Base-by-base conservation (phyloP, 163 green algal genomes). In the Trebouxiophyceae sp. region DNA sequence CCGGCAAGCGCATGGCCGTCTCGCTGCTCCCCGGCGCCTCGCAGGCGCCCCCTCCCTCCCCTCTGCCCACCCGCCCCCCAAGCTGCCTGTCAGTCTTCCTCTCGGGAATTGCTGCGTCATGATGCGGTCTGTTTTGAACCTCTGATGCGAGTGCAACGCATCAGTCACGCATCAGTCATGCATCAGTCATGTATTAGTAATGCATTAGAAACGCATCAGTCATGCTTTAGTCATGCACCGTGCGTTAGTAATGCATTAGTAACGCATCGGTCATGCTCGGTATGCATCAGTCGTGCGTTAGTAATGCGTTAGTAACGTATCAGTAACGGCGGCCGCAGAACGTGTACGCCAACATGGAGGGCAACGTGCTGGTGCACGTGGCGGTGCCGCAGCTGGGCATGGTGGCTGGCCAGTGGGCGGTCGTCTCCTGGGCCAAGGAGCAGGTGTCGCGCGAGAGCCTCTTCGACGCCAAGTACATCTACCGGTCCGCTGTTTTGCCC, bases 321-420 rank as follows among this genome's bases (percentile, higher is more conserved):
- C n/a, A n/a, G n/a, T n/a, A n/a, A n/a, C n/a, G n/a, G n/a, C n/a
- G 22, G 3, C 4, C 55, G 60, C 67, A 74, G 67, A 61, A 65
- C 33, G 67, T 74, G 54, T 74, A 74, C 33, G 67, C 61, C 24
- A 54, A 73, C 59, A 70, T 90, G 70, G 55, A 61, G 8, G 71
- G 80, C 57, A 78, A 84, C 26, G 72, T 86, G 33, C 69, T 87
- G 54, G 45, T 87, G 31, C 76, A 86, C 54, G 62, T 84, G 12
- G 70, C 68, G 0, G 76, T 89, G 33, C 82, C 83, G 29, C 70
- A 82, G 33, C 79, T 89, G 32, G 68, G 71, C 19, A 70, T 89
- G 66, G 57, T 71, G 1, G 74, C 68, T 45, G 69, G 61, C 7
- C 75, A 80, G 47, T 91, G 78, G 65, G 67, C 68, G 27, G 65